Conservation (phyloP, 2,329 filamentous ascomycete genomes). For the Drechslerella stenobrocha region DNA sequence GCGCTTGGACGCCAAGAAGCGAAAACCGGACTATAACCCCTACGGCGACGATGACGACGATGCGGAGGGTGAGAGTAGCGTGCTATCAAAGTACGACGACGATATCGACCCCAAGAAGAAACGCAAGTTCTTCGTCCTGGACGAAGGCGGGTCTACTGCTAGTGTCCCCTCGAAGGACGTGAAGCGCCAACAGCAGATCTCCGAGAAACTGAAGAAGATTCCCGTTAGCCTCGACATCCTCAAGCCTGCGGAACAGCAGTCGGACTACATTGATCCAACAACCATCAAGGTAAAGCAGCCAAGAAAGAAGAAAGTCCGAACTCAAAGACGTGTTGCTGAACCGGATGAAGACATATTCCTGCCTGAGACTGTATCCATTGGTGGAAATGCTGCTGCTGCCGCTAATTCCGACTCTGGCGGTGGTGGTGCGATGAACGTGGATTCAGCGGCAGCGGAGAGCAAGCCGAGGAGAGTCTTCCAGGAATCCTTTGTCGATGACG, state of each 20-base stretch:
- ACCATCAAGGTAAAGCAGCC: slow-evolving; percentile 93
- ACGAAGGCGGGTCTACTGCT: slow-evolving; percentile 71
- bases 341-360: slow-evolving; percentile 65
- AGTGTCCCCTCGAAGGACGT: slow-evolving; percentile 65
- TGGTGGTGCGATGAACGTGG: slow-evolving; percentile 70
- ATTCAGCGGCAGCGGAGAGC: slow-evolving; percentile 60
- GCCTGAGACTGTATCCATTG: slow-evolving; percentile 53
- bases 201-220: slow-evolving; percentile 67
- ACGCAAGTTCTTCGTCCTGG: slow-evolving; percentile 80
- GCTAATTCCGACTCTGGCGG: slow-evolving; percentile 58
- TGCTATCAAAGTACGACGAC: slow-evolving; percentile 92
- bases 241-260: slow-evolving; percentile 67
- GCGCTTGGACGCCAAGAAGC: slow-evolving; percentile 83
- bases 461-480: slow-evolving; percentile 67
- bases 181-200: slow-evolving; percentile 61
- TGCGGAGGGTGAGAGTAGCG: slow-evolving; percentile 64
- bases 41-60: slow-evolving; percentile 69
- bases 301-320: slow-evolving; percentile 69
- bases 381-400: slow-evolving; percentile 46
- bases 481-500: slow-evolving; percentile 79
- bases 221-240: slow-evolving; percentile 76
- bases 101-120: slow-evolving; percentile 86
- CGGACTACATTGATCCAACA: slow-evolving; percentile 84
- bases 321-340: slow-evolving; percentile 56
- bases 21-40: slow-evolving; percentile 84